These are phyloP conservation scores for Aspergillus felis DNA, from an alignment of 2,329 filamentous ascomycete species.

Conservation along the genomic window DNA sequence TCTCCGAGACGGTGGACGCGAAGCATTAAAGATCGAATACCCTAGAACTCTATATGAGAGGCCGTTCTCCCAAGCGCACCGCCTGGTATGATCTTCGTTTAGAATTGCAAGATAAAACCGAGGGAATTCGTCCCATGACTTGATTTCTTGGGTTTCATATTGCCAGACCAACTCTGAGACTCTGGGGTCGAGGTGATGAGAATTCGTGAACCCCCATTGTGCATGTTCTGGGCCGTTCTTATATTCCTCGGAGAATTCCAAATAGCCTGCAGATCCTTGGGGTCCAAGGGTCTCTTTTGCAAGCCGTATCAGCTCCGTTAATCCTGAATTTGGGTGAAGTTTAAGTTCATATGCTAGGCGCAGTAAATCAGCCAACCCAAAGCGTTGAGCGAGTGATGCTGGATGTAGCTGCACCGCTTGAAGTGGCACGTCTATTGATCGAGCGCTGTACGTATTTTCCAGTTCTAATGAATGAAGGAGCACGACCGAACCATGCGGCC, in stretches of 20 bases:
- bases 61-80: conserved; percentile 57
- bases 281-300: conserved; percentile 21
- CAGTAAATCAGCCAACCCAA: conserved; percentile 33
- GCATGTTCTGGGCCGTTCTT: conserved; percentile 10
- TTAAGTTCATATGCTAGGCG: conserved; percentile 41
- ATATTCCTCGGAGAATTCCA: conserved; percentile 36
- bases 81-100: conserved; percentile 53
- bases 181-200: conserved; percentile 44
- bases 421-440: conserved; percentile 19
- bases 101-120: conserved; percentile 64
- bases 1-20: conserved; percentile 21
- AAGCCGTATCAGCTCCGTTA: conserved; percentile 30
- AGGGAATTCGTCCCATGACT: conserved; percentile 17
- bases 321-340: conserved; percentile 22
- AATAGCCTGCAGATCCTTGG: conserved; percentile 20
- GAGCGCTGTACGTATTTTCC: conserved; percentile 7
- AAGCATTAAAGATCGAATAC: conserved; percentile 50
- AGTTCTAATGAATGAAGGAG: conserved; percentile 64
- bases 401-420: conserved; percentile 38
- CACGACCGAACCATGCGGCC: conserved; percentile 56
- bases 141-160: conserved; percentile 24
- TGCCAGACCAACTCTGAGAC: conserved; percentile 51
- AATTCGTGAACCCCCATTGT: background rate
- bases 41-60: conserved; percentile 49
- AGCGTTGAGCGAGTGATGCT: conserved; percentile 25